Evolutionary conservation across 192 early-diverging fungal species (phyloP), one percentile per base, ranked within the genome.

Genomic region (Linnemannia exigua): DNA sequence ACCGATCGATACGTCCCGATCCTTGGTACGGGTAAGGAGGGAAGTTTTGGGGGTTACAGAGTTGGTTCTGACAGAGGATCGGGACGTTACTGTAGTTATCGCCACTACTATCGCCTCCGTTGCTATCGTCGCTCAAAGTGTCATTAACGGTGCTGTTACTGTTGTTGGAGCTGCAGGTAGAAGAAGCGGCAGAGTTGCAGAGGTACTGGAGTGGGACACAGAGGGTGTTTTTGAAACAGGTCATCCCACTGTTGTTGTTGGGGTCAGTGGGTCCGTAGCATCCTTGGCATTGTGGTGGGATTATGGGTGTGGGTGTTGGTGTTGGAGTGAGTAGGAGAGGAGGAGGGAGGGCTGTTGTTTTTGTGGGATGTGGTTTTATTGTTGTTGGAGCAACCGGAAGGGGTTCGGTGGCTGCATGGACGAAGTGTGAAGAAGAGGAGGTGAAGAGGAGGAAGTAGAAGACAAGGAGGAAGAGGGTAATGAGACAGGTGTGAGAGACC

Each of bases 171-270:
- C 2, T 19, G 50, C 58, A 63, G 28, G 28, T 63, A 14, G 58
- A 12, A 12, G 58, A 63, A 12, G 58, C 25, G 28, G 28, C 22
- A 16, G 33, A 5, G 35, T 79, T 66, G 50, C 82, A 84, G 38
- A 84, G 77, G 8, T 70, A 66, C 8, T 16, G 6, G 33, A 69
- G 14, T 0, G 82, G 82, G n/a, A 84, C 54, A 44, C 82, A 84
- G 31, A 77, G 82, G 5, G 82, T 84, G 72, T 79, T 75, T 47
- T 79, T 72, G 67, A 67, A 79, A 52, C 82, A 84, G 41, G 67
- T 75, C 75, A 77, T 71, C n/a, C 20, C 36, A 35, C 31, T 50
- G 35, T 72, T 79, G 41, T 69, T 75, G 67, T 58, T 70, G 38
- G 63, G 47, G 37, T 52, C 63, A 14, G 9, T 50, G 41, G 41